Percentiles rank a stretch among this genome's conserved stretches.
phyloP scores from a whole-genome alignment of 257 asterid genomes.

The Nicotiana noctiflora region DNA sequence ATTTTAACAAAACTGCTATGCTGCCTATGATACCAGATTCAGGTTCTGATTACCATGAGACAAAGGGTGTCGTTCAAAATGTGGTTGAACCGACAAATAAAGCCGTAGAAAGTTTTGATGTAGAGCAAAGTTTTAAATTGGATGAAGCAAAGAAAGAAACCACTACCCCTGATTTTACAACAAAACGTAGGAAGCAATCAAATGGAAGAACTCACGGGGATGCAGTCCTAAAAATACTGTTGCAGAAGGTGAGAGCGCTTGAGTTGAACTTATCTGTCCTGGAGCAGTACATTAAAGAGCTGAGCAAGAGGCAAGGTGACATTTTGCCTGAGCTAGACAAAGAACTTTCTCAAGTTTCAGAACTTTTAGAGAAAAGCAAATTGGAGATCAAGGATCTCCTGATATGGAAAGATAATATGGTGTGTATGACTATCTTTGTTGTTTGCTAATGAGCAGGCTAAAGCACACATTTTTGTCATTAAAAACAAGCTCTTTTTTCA shows the following conservation, averaged over 20 bases:
- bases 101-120: slow-evolving; percentile 32
- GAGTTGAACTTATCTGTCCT: slow-evolving; percentile 69
- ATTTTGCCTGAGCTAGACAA: slow-evolving; percentile 70
- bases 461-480: neutral
- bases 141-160: slow-evolving; percentile 37
- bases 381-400: slow-evolving; percentile 62
- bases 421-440: slow-evolving; percentile 18
- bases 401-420: slow-evolving; percentile 74
- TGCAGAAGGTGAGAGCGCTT: slow-evolving; percentile 85
- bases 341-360: slow-evolving; percentile 50
- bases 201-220: slow-evolving; percentile 78
- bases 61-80: slow-evolving; percentile 19
- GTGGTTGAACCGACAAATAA: slow-evolving; percentile 28
- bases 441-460: neutral
- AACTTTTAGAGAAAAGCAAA: slow-evolving; percentile 60
- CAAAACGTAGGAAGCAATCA: slow-evolving; percentile 46
- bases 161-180: slow-evolving; percentile 36
- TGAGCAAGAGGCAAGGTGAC: slow-evolving; percentile 60
- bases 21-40: slow-evolving; percentile 36
- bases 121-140: slow-evolving; percentile 24
- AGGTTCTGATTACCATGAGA: slow-evolving; percentile 26
- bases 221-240: slow-evolving; percentile 76
- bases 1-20: slow-evolving; percentile 39
- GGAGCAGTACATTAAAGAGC: slow-evolving; percentile 86
- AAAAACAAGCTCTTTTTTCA: neutral